Evolutionary conservation across 2,329 filamentous ascomycete genomes (phyloP).

Genomic region (Bimuria novae-zelandiae): DNA sequence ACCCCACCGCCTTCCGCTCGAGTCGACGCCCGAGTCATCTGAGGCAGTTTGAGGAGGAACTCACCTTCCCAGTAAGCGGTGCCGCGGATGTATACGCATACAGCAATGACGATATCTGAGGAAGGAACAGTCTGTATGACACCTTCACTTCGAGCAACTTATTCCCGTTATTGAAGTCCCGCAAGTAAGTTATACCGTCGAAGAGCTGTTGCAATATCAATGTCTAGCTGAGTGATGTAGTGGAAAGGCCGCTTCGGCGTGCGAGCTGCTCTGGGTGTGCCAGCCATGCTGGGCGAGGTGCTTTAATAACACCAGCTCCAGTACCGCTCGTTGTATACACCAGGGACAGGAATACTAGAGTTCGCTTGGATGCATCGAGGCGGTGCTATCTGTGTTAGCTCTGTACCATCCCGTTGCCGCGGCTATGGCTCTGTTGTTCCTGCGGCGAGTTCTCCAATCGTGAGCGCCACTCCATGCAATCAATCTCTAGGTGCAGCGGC

Average conservation of each 20-base stretch:
- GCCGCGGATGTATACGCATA: constrained; percentile 19
- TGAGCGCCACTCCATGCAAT: constrained; percentile 31
- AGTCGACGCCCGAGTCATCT: constrained; percentile 17
- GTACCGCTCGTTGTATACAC: constrained; percentile 27
- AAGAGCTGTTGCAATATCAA: constrained; percentile 44
- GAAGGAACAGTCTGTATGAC: constrained; percentile 7
- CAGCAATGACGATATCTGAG: constrained; percentile 14
- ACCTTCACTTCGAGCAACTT: background rate
- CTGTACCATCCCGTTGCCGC: constrained; percentile 36
- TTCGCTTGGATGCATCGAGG: constrained; percentile 30
- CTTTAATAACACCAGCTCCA: constrained; percentile 36
- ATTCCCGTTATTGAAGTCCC: constrained; percentile 2
- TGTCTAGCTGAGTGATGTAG: constrained; percentile 28
- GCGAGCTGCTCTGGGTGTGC: constrained; percentile 28
- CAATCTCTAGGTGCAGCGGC: constrained; percentile 30
- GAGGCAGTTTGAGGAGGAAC: constrained; percentile 16
- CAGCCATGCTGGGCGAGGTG: constrained; percentile 28
- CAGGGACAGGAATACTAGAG: constrained; percentile 28
- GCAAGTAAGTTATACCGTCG: constrained; percentile 33
- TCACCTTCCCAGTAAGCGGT: constrained; percentile 27
- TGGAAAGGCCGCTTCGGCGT: constrained; percentile 28
- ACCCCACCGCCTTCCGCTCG: constrained; percentile 25
- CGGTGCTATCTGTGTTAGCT: constrained; percentile 36
- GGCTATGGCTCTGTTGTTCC: constrained; percentile 31
- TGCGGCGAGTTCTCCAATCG: constrained; percentile 31